These are phyloP conservation scores for Malassezia dermatis DNA, from an alignment of 1,284 basidiomycete genomes.

Conservation along the genomic window DNA sequence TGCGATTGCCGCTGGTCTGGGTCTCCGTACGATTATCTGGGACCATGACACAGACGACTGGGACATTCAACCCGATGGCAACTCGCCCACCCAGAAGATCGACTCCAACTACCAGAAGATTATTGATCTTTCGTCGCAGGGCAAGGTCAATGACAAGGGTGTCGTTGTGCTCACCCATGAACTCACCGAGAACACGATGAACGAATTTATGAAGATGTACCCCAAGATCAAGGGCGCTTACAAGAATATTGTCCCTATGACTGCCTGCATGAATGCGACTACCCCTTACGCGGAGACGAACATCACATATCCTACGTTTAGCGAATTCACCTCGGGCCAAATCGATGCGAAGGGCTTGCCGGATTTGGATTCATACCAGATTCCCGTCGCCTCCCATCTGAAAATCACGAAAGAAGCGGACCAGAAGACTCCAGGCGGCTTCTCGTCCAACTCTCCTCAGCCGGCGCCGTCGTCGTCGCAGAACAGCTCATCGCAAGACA, in stretches of 20 bases:
- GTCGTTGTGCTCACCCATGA: constrained; percentile 28
- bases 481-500: too few species aligned
- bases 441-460: not conserved
- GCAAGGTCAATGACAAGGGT: constrained; percentile 1
- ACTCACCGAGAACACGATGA: constrained; percentile 22
- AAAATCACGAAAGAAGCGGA: not conserved
- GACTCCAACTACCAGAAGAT: constrained; percentile 14
- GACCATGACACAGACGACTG: constrained; percentile 51
- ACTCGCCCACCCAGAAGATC: constrained; percentile 39
- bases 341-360: constrained; percentile 31
- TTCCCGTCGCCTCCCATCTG: constrained; percentile 6
- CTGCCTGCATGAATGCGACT: constrained; percentile 21
- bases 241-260: constrained; percentile 22
- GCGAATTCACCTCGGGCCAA: constrained; percentile 13
- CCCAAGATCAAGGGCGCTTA: constrained; percentile 18
- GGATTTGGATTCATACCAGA: constrained; percentile 6
- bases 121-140: not conserved
- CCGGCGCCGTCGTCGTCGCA: not conserved
- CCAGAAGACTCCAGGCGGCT: constrained; percentile 1
- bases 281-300: constrained; percentile 17
- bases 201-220: constrained; percentile 20
- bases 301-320: constrained; percentile 17
- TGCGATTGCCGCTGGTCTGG: constrained; percentile 51
- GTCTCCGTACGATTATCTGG: constrained; percentile 53
- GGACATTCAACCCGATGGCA: constrained; percentile 41